Conservation (phyloP, 176 grass and related monocot species). For the Zea mays region Zm-B73-REFERENCE-NAM-5.0 NC_050105.1:105984001-105984500, state of each 20-base stretch:
- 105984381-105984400: constrained; percentile 45
- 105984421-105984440: too few relatives aligned
- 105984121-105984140: background rate
- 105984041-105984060: too few relatives aligned
- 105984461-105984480: background rate
- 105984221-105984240: constrained; percentile 58
- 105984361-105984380: constrained; percentile 44
- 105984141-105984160: background rate
- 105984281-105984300: constrained; percentile 59
- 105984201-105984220: constrained; percentile 78
- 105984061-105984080: too few relatives aligned
- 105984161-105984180: constrained; percentile 35
- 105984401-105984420: background rate
- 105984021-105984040: too few relatives aligned
- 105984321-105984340: constrained; percentile 79
- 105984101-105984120: too few relatives aligned
- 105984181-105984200: background rate
- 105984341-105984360: constrained; percentile 83
- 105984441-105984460: too few relatives aligned
- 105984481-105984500: constrained; percentile 46
- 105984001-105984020: too few relatives aligned
- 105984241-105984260: constrained; percentile 47
- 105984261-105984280: constrained; percentile 40
- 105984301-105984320: constrained; percentile 46
- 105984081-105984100: too few relatives aligned